Base-by-base conservation (phyloP, 495 filamentous ascomycete species). In the Penicillium soppii region DNA sequence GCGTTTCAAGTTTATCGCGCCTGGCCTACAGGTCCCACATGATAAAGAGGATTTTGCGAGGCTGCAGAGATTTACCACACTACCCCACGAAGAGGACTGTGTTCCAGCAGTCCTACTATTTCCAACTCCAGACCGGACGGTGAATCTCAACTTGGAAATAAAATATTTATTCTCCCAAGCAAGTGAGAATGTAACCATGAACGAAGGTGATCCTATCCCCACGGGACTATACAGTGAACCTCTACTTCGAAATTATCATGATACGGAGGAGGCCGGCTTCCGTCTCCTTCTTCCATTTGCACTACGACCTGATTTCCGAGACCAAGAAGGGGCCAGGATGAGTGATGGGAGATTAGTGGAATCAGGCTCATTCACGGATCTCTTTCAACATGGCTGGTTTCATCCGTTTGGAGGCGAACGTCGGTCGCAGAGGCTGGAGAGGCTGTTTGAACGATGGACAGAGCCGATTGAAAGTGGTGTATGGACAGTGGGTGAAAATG, bases 351-450 rank as follows among this genome's bases (percentile, higher is more conserved):
- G 40, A n/a, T 20, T 45, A 40, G 57, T 73, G 2, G 29, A 22
- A 3, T 23, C 30, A 2, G 53, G 48, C 0, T 61, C 57, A 9
- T 50, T 61, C 36, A 52, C 61, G 1, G 54, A 66, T 25, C 55
- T 75, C 19, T 74, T 73, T 44, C 71, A 75, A 43, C 65, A 69
- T 59, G 68, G 69, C 7, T 3, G 1, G n/a, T 71, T 52, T 38
- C 62, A 68, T 33, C 66, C 64, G 20, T 71, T 73, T 42, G 65
- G 68, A 6, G 68, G 69, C 0, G 66, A 72, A 15, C 50, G 33
- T 4, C 62, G 65, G 16, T 27, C 61, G 10, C 69, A 74, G 47
- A 52, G 71, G 39, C 43, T 74, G 45, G 70, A 70, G 50, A 57
- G 58, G 7, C 43, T 76, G 35, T 60, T 59, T 26, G 16, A 55